Evolutionary conservation across 2,329 filamentous ascomycete species (phyloP).

Genomic region (Colletotrichum musicola): DNA sequence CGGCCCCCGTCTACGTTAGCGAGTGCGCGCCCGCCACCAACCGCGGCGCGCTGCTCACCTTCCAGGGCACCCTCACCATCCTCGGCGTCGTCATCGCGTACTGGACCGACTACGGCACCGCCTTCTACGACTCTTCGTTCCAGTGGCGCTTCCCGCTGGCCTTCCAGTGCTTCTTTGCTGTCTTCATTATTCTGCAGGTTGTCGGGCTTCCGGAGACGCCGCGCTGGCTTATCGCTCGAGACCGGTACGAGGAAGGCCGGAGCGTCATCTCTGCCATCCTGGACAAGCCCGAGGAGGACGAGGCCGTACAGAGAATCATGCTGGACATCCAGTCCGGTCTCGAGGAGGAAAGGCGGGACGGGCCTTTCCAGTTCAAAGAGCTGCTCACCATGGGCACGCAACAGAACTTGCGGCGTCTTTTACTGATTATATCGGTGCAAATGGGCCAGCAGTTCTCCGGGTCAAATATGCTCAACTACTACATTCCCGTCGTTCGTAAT

Average conservation of each 20-base stretch:
- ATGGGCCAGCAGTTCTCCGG: conserved; percentile 47
- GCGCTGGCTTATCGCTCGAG: conserved; percentile 50
- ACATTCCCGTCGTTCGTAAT: conserved; percentile 44
- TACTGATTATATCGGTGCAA: conserved; percentile 45
- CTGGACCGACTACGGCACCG: conserved; percentile 49
- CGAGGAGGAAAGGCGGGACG: conserved; percentile 40
- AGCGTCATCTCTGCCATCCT: conserved; percentile 39
- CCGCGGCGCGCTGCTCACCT: conserved; percentile 63
- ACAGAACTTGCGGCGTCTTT: conserved; percentile 44
- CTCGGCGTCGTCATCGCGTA: conserved; percentile 59
- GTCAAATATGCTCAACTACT: conserved; percentile 47
- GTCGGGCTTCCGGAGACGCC: conserved; percentile 54
- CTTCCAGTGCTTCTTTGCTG: conserved; percentile 55
- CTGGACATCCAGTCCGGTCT: conserved; percentile 40
- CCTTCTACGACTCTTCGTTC: background rate
- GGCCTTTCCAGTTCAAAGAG: conserved; percentile 42
- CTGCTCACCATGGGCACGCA: conserved; percentile 41
- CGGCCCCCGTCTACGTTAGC: conserved; percentile 53
- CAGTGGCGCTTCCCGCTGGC: conserved; percentile 48
- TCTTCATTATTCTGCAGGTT: conserved; percentile 49
- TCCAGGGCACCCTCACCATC: conserved; percentile 61
- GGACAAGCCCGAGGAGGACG: conserved; percentile 40
- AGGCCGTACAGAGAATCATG: conserved; percentile 31
- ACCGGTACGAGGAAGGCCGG: conserved; percentile 48
- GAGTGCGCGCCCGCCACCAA: conserved; percentile 53